A percentile compares a stretch with the other conserved stretches of the same genome.
Conservation (phyloP, 2,329 filamentous ascomycete genomes). For the Epichloe typhina region DNA sequence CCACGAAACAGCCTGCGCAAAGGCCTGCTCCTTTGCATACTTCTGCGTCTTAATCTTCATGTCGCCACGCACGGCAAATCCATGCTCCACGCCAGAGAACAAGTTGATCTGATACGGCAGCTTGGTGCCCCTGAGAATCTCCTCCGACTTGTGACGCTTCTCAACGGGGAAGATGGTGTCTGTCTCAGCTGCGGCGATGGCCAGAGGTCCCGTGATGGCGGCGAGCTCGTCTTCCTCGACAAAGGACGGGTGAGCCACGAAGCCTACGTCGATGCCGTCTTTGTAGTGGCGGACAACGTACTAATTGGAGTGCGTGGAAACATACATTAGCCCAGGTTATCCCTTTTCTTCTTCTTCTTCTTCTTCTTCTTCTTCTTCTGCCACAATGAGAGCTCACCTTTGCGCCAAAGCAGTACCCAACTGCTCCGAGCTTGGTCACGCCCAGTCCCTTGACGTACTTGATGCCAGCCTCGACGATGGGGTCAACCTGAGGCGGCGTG, state of each 20-base stretch:
- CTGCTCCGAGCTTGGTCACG: slow-evolving; percentile 38
- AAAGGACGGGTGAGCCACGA: slow-evolving; percentile 51
- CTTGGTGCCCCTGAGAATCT: slow-evolving; percentile 38
- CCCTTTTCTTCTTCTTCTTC: no score
- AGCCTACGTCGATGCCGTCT: slow-evolving; percentile 42
- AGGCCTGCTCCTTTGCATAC: slow-evolving; percentile 69
- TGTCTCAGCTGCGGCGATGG: slow-evolving; percentile 50
- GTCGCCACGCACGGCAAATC: slow-evolving; percentile 60
- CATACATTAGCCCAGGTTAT: neutral
- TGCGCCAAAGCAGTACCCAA: slow-evolving; percentile 55
- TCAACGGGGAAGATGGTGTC: slow-evolving; percentile 45
- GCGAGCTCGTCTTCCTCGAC: slow-evolving; percentile 45
- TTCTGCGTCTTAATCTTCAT: slow-evolving; percentile 33
- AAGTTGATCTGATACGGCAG: slow-evolving; percentile 55
- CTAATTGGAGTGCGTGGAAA: slow-evolving; percentile 18
- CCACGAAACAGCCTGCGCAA: slow-evolving; percentile 63
- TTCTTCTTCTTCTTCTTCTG: neutral
- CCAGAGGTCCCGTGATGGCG: slow-evolving; percentile 41
- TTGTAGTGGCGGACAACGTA: slow-evolving; percentile 57
- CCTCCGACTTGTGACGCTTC: slow-evolving; percentile 44
- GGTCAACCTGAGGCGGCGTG: slow-evolving; percentile 18
- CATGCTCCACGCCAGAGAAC: slow-evolving; percentile 56
- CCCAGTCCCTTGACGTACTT: slow-evolving; percentile 42
- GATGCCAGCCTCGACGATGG: slow-evolving; percentile 25
- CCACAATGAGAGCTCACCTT: slow-evolving; percentile 26